These are phyloP conservation scores for Guillardia theta DNA, from an alignment of 78 protist species.

Conservation along the genomic window DNA sequence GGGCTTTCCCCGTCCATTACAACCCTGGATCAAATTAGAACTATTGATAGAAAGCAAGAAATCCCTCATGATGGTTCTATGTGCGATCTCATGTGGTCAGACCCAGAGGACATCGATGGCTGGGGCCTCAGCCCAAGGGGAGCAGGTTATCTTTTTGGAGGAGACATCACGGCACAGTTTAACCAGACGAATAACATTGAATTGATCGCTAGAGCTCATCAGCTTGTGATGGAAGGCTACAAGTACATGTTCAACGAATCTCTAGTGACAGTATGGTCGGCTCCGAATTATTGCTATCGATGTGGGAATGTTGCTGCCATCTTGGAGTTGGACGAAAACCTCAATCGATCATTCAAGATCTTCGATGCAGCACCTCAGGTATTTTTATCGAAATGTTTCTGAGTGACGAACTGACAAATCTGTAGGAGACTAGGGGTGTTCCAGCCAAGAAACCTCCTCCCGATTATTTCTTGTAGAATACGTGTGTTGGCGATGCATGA, in stretches of 20 bases:
- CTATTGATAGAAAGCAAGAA: slow-evolving; percentile 94
- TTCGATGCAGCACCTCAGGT: slow-evolving; percentile 93
- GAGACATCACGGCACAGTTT: slow-evolving; percentile 91
- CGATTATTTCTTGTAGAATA: slow-evolving; percentile 1
- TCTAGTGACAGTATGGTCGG: slow-evolving; percentile 98
- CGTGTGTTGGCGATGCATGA: too few species aligned
- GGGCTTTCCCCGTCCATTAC: slow-evolving; percentile 96
- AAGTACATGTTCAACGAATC: slow-evolving; percentile 92
- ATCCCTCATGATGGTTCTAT: slow-evolving; percentile 99
- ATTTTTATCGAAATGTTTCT: not conserved
- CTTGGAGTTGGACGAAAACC: slow-evolving; percentile 88
- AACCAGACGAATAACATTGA: slow-evolving; percentile 77
- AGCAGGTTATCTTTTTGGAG: slow-evolving; percentile 99
- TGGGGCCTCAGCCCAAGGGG: slow-evolving; percentile 98
- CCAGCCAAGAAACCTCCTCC: slow-evolving; percentile 33
- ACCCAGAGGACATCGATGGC: slow-evolving; percentile 90
- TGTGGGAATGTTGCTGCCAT: slow-evolving; percentile 98
- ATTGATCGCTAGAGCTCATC: slow-evolving; percentile 98
- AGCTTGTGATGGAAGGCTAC: slow-evolving; percentile 99
- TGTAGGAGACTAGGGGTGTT: slow-evolving; percentile 20
- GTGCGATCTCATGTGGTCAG: slow-evolving; percentile 99
- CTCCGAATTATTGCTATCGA: slow-evolving; percentile 98
- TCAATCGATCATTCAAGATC: slow-evolving; percentile 75
- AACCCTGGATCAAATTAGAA: slow-evolving; percentile 93
- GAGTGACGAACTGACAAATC: not conserved